Conservation (phyloP, 1,284 basidiomycete species). For the Retiboletus fuscus region DNA sequence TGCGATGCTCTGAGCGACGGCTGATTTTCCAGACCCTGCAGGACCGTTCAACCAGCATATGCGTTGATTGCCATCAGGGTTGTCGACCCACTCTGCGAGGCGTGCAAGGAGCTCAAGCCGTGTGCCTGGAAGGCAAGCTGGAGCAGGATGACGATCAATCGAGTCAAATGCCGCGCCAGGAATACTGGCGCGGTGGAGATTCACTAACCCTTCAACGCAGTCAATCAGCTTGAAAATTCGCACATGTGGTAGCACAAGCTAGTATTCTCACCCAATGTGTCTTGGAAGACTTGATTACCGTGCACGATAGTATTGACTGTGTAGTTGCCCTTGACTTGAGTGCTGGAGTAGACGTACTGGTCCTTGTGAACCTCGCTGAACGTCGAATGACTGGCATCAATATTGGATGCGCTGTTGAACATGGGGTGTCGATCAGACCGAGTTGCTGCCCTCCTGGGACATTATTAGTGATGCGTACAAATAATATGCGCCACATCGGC, state of each 20-base stretch:
- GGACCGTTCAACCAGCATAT: constrained; percentile 41
- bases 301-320: constrained; percentile 40
- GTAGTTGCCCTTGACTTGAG: constrained; percentile 33
- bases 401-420: constrained; percentile 41
- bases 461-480: no score
- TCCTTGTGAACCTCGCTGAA: constrained; percentile 42
- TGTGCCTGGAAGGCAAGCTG: constrained; percentile 39
- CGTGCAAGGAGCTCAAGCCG: constrained; percentile 34
- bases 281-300: constrained; percentile 39
- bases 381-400: constrained; percentile 43
- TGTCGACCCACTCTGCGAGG: constrained; percentile 30
- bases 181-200: constrained; percentile 27
- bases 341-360: constrained; percentile 30
- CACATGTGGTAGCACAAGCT: background rate
- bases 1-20: constrained; percentile 38
- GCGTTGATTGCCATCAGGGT: constrained; percentile 16
- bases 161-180: constrained; percentile 39
- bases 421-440: constrained; percentile 18
- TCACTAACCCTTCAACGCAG: constrained; percentile 29
- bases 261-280: constrained; percentile 30
- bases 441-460: no score
- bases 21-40: constrained; percentile 42
- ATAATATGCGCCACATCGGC: no score
- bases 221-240: background rate
- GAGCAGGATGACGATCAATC: constrained; percentile 37